A percentile compares a stretch with the other conserved stretches of the same genome.
Evolutionary conservation across 2,329 filamentous ascomycete genomes (phyloP).

Genomic region (Colletotrichum euphorbiae): DNA sequence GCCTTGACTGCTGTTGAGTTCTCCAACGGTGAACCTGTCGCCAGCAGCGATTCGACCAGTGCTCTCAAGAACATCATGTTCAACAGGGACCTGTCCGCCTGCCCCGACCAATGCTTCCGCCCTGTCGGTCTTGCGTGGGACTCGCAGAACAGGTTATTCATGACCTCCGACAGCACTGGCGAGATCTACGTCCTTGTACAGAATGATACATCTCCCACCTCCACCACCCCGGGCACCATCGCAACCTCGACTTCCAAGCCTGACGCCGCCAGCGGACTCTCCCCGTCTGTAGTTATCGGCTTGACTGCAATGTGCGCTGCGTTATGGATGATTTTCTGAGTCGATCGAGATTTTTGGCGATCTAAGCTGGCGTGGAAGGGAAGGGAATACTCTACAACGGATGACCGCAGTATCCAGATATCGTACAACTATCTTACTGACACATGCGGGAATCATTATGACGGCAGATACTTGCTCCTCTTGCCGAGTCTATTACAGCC

Average conservation of each 20-base stretch:
- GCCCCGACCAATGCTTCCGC: constrained; percentile 70
- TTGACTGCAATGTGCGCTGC: not conserved
- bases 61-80: constrained; percentile 65
- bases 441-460: no score
- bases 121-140: constrained; percentile 70
- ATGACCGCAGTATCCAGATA: no score
- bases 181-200: constrained; percentile 70
- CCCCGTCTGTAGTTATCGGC: not conserved
- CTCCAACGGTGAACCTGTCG: constrained; percentile 55
- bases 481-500: no score
- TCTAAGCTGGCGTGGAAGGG: no score
- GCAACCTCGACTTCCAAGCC: constrained; percentile 26
- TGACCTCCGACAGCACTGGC: constrained; percentile 72
- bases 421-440: no score
- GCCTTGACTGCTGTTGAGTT: constrained; percentile 57
- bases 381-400: no score
- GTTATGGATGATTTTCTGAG: not conserved
- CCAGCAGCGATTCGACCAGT: constrained; percentile 55
- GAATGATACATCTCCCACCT: constrained; percentile 17
- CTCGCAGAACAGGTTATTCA: constrained; percentile 66
- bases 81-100: constrained; percentile 64
- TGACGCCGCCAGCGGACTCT: constrained; percentile 2
- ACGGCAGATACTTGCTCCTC: no score
- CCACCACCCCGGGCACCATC: constrained; percentile 27
- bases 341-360: not conserved